These are phyloP conservation scores for Penicillium flavigenum DNA, from an alignment of 495 filamentous ascomycete species.

Conservation along the genomic window DNA sequence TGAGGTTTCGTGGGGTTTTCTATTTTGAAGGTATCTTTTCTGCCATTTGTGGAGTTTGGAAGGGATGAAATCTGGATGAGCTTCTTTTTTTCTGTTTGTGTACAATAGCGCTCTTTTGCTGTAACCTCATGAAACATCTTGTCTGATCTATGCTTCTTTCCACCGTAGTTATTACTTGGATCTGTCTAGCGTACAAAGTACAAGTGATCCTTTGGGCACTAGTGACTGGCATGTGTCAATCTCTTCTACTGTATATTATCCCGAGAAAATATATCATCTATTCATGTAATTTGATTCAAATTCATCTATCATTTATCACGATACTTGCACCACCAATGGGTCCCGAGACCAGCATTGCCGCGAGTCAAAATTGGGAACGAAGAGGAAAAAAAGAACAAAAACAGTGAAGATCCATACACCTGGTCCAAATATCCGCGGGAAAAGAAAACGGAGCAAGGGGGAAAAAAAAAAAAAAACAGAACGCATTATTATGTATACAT, in stretches of 20 bases:
- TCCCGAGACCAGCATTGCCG: background rate
- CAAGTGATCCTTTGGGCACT: background rate
- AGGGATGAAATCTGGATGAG: conserved; percentile 16
- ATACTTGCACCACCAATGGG: background rate
- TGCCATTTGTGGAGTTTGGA: conserved; percentile 18
- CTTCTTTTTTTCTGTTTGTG: conserved; percentile 14
- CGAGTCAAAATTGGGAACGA: background rate
- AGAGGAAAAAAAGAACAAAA: background rate
- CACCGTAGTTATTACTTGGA: background rate
- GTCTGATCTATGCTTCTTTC: conserved; percentile 1
- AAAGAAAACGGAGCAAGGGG: background rate
- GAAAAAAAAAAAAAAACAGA: conserved; percentile 1
- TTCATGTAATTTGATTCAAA: conserved; percentile 6
- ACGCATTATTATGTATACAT: conserved; percentile 15
- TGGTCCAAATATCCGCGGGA: background rate
- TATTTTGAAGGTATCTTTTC: conserved; percentile 5
- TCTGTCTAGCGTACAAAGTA: background rate
- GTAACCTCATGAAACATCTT: conserved; percentile 7
- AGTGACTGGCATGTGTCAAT: background rate
- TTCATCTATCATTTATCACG: conserved; percentile 7
- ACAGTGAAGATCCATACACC: background rate
- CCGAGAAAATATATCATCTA: background rate
- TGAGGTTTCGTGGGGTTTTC: conserved; percentile 12
- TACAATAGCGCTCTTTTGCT: conserved; percentile 17
- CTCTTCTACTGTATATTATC: background rate